Percentiles rank a stretch among this genome's conserved stretches.
phyloP scores from a whole-genome alignment of 352 stramenopile genomes.

The Pythium aristosporum region DNA sequence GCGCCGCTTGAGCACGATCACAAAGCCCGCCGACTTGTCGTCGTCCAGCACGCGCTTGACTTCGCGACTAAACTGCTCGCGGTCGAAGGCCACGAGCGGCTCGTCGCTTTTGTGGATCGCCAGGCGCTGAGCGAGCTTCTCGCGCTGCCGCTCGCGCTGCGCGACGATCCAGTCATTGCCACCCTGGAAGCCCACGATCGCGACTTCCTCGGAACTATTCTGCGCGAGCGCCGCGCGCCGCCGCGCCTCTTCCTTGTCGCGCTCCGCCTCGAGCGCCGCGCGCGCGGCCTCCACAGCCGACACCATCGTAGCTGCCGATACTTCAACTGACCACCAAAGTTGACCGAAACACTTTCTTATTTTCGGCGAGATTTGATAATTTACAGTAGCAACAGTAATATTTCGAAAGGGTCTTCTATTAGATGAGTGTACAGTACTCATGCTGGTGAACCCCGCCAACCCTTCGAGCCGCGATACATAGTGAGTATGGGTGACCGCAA shows the following conservation, averaged over 20 bases:
- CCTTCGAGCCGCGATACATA: neutral
- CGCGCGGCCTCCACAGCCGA: slow-evolving; percentile 11
- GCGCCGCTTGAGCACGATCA: slow-evolving; percentile 77
- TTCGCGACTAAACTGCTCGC: slow-evolving; percentile 50
- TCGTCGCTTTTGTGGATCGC: slow-evolving; percentile 31
- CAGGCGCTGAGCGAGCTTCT: slow-evolving; percentile 39
- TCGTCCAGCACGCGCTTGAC: slow-evolving; percentile 67
- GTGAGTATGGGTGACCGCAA: slow-evolving; percentile 60
- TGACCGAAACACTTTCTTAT: neutral
- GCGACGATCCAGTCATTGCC: slow-evolving; percentile 54
- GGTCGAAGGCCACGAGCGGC: slow-evolving; percentile 55
- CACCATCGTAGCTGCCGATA: neutral
- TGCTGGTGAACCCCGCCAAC: neutral
- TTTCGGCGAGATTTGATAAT: neutral
- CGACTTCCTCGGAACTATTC: slow-evolving; percentile 19
- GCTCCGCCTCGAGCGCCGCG: slow-evolving; percentile 24
- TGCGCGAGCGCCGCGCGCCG: slow-evolving; percentile 16
- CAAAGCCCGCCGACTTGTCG: slow-evolving; percentile 77
- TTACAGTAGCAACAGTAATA: neutral
- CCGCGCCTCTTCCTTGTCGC: slow-evolving; percentile 23
- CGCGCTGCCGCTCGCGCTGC: slow-evolving; percentile 37
- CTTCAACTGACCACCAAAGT: slow-evolving; percentile 14
- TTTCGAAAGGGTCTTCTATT: slow-evolving; percentile 14
- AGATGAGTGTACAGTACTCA: neutral
- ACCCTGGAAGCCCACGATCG: slow-evolving; percentile 41